phyloP scores from a whole-genome alignment of 306 rosid species.

The Quercus variabilis region DNA sequence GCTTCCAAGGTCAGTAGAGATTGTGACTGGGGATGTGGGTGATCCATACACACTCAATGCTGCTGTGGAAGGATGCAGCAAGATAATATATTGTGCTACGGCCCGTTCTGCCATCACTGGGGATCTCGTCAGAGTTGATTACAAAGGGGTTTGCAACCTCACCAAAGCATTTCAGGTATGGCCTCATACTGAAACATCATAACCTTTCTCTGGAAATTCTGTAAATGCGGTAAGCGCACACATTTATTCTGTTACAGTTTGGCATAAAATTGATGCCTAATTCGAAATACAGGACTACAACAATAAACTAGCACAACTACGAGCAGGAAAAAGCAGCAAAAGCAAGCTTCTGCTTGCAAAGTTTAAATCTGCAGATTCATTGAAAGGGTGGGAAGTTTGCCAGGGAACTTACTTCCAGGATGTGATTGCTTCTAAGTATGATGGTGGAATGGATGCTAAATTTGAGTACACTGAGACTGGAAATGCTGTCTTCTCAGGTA shows the following conservation, averaged over 20 bases:
- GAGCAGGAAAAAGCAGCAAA: conserved; percentile 97
- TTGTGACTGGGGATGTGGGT: conserved; percentile 83
- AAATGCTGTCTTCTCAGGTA: conserved; percentile 83
- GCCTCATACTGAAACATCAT: conserved; percentile 6
- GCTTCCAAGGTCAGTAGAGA: conserved; percentile 94
- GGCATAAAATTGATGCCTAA: conserved; percentile 2
- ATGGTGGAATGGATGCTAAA: conserved; percentile 96
- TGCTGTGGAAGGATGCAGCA: conserved; percentile 77
- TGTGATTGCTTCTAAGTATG: conserved; percentile 79
- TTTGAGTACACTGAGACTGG: conserved; percentile 77
- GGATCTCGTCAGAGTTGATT: conserved; percentile 90
- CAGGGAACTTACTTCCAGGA: conserved; percentile 93
- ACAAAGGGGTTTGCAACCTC: conserved; percentile 77
- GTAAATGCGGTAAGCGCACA: not conserved
- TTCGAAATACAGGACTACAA: conserved; percentile 76
- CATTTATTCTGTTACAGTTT: no score
- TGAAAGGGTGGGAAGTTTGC: conserved; percentile 83
- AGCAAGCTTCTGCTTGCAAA: conserved; percentile 79
- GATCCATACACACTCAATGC: conserved; percentile 58
- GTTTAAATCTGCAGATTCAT: conserved; percentile 66
- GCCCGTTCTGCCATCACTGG: conserved; percentile 86
- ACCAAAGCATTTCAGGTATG: conserved; percentile 89
- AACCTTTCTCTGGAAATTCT: not conserved
- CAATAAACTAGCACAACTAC: conserved; percentile 78
- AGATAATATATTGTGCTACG: conserved; percentile 91